phyloP scores from a whole-genome alignment of 129 eudicot species.

The Flaveria robusta region DNA sequence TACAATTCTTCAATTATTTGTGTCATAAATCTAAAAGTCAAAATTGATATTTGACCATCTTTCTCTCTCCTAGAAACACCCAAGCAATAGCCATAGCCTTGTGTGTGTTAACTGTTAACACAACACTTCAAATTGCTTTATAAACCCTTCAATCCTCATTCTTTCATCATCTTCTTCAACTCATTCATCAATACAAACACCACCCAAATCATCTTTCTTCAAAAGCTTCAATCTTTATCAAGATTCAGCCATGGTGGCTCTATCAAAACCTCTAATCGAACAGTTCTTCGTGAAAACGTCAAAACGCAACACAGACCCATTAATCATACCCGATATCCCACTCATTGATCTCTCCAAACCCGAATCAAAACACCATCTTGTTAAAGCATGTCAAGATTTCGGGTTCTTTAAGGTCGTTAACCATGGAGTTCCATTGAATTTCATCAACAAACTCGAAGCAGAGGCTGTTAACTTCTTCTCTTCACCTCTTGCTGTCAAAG shows the following conservation, averaged over 20 bases:
- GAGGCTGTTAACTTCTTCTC: constrained; percentile 73
- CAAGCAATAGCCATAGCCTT: constrained; percentile 30
- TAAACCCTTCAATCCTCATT: constrained; percentile 12
- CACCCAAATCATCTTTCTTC: constrained; percentile 11
- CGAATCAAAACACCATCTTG: constrained; percentile 64
- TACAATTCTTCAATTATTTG: background rate
- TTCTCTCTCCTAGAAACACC: constrained; percentile 37
- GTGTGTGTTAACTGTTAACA: background rate
- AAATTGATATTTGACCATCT: constrained; percentile 27
- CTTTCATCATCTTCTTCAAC: constrained; percentile 10
- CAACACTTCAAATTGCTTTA: background rate
- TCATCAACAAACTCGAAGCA: constrained; percentile 53
- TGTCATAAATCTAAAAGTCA: constrained; percentile 23
- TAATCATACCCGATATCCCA: constrained; percentile 55
- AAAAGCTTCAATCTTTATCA: constrained; percentile 25
- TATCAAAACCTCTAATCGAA: constrained; percentile 56
- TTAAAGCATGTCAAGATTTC: constrained; percentile 70
- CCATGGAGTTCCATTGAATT: constrained; percentile 61
- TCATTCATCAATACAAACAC: constrained; percentile 13
- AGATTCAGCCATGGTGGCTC: constrained; percentile 49
- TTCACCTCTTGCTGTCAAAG: constrained; percentile 53
- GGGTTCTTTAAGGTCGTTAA: constrained; percentile 82
- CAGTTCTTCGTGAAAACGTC: constrained; percentile 42
- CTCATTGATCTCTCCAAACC: constrained; percentile 79
- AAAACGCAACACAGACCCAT: constrained; percentile 43